A percentile compares a stretch with the other conserved stretches of the same genome.
These are phyloP conservation scores for Hymenoscyphus infarciens DNA, from an alignment of 2,329 filamentous ascomycete species.

Conservation along the genomic window DNA sequence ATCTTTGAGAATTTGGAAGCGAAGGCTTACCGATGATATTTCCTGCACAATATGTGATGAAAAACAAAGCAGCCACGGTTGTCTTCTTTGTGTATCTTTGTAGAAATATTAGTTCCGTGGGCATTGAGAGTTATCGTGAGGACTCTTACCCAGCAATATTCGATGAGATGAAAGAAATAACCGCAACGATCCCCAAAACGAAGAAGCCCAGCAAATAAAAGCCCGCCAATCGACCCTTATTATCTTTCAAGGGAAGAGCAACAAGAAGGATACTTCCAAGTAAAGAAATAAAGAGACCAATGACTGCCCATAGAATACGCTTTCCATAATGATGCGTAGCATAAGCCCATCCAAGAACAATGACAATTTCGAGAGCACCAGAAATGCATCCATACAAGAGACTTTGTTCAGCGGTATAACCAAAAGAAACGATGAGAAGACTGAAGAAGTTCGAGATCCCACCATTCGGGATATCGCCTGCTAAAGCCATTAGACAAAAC, in stretches of 20 bases:
- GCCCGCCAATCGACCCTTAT: slow-evolving; percentile 37
- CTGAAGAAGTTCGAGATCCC: slow-evolving; percentile 58
- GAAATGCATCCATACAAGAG: slow-evolving; percentile 32
- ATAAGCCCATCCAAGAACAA: slow-evolving; percentile 28
- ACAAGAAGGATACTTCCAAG: slow-evolving; percentile 37
- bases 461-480: slow-evolving; percentile 33
- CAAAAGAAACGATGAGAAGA: slow-evolving; percentile 51
- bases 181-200: slow-evolving; percentile 45
- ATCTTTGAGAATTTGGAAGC: background rate
- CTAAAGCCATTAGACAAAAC: slow-evolving; percentile 44
- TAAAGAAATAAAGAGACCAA: slow-evolving; percentile 36
- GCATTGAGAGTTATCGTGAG: background rate
- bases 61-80: slow-evolving; percentile 43
- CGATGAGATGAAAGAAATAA: slow-evolving; percentile 38
- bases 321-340: slow-evolving; percentile 29
- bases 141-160: slow-evolving; percentile 40
- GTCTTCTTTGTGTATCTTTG: slow-evolving; percentile 45
- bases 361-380: slow-evolving; percentile 32
- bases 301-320: slow-evolving; percentile 34
- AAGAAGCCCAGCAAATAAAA: slow-evolving; percentile 51
- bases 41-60: slow-evolving; percentile 49
- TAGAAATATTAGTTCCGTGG: background rate
- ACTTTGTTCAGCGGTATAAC: slow-evolving; percentile 34
- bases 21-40: slow-evolving; percentile 44
- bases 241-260: slow-evolving; percentile 36